These are phyloP conservation scores for Spongospora subterranea DNA, from an alignment of 208 protist genomes.

Conservation along the genomic window DNA sequence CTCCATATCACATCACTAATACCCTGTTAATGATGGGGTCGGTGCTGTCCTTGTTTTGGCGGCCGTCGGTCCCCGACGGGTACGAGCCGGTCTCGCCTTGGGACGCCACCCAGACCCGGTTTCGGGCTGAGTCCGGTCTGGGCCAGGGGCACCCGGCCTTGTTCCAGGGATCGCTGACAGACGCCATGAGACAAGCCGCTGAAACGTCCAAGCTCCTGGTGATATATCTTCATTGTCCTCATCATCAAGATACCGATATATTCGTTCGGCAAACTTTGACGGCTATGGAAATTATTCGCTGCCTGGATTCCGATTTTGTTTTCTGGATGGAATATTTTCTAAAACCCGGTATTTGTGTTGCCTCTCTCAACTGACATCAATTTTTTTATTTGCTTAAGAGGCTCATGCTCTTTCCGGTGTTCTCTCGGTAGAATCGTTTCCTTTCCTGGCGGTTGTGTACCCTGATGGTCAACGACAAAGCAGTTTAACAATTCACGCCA, in stretches of 20 bases:
- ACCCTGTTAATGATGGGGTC: too few species aligned
- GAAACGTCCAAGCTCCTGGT: slow-evolving; percentile 16
- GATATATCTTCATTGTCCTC: slow-evolving; percentile 3
- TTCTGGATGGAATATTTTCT: slow-evolving; percentile 1
- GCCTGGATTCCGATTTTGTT: slow-evolving; percentile 33
- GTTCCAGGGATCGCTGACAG: not conserved
- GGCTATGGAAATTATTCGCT: slow-evolving; percentile 24
- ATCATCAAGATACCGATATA: slow-evolving; percentile 27
- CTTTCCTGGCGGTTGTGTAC: slow-evolving; percentile 19
- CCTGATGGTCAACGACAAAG: not conserved
- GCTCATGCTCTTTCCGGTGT: not conserved
- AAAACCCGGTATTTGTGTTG: not conserved
- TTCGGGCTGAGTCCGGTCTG: not conserved
- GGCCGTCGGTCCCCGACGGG: too few species aligned
- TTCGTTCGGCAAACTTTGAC: slow-evolving; percentile 33
- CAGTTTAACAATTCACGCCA: not conserved
- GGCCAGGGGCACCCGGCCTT: not conserved
- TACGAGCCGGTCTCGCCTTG: slow-evolving; percentile 35
- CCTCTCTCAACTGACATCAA: not conserved
- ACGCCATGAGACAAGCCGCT: not conserved
- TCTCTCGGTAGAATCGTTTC: not conserved
- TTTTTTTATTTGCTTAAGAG: not conserved
- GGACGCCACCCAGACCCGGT: not conserved
- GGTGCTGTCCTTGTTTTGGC: too few species aligned
- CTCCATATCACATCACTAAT: too few species aligned